These are phyloP conservation scores for Botrytis squamosa DNA, from an alignment of 2,329 filamentous ascomycete genomes.

Conservation along the genomic window DNA sequence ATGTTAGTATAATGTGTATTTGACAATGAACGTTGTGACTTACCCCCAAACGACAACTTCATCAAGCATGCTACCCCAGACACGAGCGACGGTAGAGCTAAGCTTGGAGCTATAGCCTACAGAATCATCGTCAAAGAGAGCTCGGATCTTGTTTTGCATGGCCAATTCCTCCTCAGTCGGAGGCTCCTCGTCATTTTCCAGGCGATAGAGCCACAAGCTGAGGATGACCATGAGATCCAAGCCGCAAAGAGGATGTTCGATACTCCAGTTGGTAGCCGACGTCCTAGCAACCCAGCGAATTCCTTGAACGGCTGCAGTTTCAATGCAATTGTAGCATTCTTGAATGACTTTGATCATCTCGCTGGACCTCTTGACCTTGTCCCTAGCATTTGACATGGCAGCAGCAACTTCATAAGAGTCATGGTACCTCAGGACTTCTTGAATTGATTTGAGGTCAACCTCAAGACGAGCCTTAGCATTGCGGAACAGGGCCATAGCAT, in stretches of 20 bases:
- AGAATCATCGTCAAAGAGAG: constrained; percentile 86
- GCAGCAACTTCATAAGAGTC: constrained; percentile 96
- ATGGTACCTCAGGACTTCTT: constrained; percentile 95
- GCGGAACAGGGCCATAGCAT: constrained; percentile 94
- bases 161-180: constrained; percentile 77
- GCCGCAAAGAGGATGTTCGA: constrained; percentile 94
- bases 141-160: constrained; percentile 92
- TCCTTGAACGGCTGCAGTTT: constrained; percentile 89
- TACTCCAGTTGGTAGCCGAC: constrained; percentile 97
- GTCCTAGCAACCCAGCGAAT: constrained; percentile 98
- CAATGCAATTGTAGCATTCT: constrained; percentile 96
- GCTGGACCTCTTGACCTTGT: constrained; percentile 89
- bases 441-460: constrained; percentile 88
- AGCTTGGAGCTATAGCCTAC: constrained; percentile 78
- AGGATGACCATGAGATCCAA: constrained; percentile 98
- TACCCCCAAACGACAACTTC: constrained; percentile 99
- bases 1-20: constrained; percentile 45
- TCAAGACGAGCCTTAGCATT: constrained; percentile 90
- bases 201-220: constrained; percentile 95
- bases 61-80: constrained; percentile 98
- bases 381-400: constrained; percentile 91
- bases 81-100: constrained; percentile 89
- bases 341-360: constrained; percentile 99
- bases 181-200: constrained; percentile 97
- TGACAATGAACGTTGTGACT: constrained; percentile 46